Conservation (phyloP, 2,329 filamentous ascomycete species). For the Diplodia seriata region DNA sequence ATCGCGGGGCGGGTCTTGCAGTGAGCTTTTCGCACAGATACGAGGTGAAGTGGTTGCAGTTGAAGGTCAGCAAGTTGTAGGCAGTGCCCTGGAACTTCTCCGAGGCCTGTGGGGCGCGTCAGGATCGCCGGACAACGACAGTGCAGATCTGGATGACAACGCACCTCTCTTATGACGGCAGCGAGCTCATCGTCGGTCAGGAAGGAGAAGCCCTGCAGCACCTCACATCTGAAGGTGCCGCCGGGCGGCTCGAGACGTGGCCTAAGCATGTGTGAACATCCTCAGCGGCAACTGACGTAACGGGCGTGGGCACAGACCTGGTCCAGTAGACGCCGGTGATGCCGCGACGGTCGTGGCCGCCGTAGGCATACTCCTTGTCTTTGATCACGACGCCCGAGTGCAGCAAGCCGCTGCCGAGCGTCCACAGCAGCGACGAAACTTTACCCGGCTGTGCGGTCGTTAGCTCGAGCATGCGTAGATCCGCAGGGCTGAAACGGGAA, state of each 20-base stretch:
- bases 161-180: conserved; percentile 65
- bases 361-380: conserved; percentile 82
- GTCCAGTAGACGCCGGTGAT: conserved; percentile 86
- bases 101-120: conserved; percentile 60
- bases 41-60: conserved; percentile 89
- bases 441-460: conserved; percentile 66
- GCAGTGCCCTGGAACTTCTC: conserved; percentile 75
- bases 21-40: conserved; percentile 77
- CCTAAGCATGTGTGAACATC: conserved; percentile 30
- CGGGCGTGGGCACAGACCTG: conserved; percentile 46
- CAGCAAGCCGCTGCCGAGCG: conserved; percentile 76
- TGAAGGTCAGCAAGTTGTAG: conserved; percentile 82
- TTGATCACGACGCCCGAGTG: conserved; percentile 85
- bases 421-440: conserved; percentile 78
- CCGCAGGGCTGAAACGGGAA: conserved; percentile 25
- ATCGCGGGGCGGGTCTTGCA: conserved; percentile 70
- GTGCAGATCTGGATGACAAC: neutral
- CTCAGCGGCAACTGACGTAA: conserved; percentile 15
- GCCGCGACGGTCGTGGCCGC: conserved; percentile 74
- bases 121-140: conserved; percentile 29
- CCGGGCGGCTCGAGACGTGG: conserved; percentile 76
- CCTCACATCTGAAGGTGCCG: conserved; percentile 75
- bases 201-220: conserved; percentile 81
- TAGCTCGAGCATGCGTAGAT: conserved; percentile 14
- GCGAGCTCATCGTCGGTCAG: conserved; percentile 73